Conservation (phyloP, 1,284 basidiomycete genomes). For the Tranzscheliella williamsii region DNA sequence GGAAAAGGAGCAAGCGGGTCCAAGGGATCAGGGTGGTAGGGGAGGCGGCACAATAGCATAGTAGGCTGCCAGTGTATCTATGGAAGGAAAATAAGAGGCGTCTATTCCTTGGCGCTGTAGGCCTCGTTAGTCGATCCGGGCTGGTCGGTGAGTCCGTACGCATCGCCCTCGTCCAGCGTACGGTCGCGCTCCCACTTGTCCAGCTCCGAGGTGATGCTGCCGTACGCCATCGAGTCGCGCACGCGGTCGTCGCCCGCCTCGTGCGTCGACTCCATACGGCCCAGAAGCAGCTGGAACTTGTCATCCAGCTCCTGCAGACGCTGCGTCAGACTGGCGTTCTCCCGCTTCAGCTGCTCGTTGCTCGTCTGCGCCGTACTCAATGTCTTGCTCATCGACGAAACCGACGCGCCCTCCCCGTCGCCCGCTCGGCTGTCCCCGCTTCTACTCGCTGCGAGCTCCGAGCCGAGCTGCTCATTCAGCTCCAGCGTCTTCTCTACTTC, state of each 20-base stretch:
- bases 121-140: no score
- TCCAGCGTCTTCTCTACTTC: constrained; percentile 43
- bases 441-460: constrained; percentile 15
- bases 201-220: constrained; percentile 51
- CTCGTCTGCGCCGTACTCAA: constrained; percentile 24
- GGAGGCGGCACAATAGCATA: no score
- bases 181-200: constrained; percentile 51
- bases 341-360: constrained; percentile 46
- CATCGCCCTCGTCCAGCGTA: constrained; percentile 12
- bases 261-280: constrained; percentile 42
- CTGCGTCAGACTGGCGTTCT: constrained; percentile 42
- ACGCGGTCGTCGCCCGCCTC: constrained; percentile 26
- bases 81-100: no score
- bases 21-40: no score
- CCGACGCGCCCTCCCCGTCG: background rate
- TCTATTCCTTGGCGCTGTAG: no score
- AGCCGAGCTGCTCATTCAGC: constrained; percentile 41
- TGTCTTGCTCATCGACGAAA: constrained; percentile 7
- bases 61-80: no score
- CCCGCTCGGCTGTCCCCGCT: background rate
- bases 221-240: constrained; percentile 38
- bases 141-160: constrained; percentile 6
- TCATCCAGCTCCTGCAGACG: constrained; percentile 48
- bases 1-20: no score
- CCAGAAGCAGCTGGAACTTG: constrained; percentile 49